Percentiles rank a stretch among this genome's conserved stretches.
Evolutionary conservation across 257 asterid genomes (phyloP).

Genomic region (Nicotiana sylvestris): DNA sequence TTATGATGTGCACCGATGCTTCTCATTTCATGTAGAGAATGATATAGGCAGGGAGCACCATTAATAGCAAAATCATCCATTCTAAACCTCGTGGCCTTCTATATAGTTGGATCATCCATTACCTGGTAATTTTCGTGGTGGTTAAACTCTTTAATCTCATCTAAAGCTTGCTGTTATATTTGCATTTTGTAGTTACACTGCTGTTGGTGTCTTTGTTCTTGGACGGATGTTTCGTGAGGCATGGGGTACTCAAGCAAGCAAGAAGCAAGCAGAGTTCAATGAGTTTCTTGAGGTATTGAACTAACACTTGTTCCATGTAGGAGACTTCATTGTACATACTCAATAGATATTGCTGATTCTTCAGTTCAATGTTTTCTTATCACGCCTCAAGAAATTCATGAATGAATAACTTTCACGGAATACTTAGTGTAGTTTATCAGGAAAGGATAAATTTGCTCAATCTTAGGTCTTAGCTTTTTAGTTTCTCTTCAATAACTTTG

Average conservation of each 20-base stretch:
- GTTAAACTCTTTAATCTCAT: not conserved
- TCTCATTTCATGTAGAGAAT: not conserved
- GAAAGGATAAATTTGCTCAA: not conserved
- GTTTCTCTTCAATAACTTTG: not conserved
- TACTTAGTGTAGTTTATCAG: not conserved
- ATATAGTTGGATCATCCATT: not conserved
- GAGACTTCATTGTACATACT: not conserved
- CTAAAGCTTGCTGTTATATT: not conserved
- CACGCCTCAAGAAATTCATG: not conserved
- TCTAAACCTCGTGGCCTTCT: not conserved
- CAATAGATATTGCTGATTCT: not conserved
- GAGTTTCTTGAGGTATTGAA: constrained; percentile 74
- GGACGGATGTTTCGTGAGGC: constrained; percentile 86
- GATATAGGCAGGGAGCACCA: not conserved
- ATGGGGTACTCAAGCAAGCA: constrained; percentile 83
- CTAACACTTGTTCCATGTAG: not conserved
- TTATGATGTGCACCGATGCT: not conserved
- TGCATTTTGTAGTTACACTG: constrained; percentile 68
- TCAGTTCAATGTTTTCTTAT: not conserved
- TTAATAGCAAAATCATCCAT: not conserved
- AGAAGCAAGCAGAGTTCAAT: constrained; percentile 93
- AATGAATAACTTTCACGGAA: not conserved
- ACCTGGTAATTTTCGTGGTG: not conserved
- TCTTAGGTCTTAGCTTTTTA: not conserved
- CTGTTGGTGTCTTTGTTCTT: constrained; percentile 97